phyloP scores from a whole-genome alignment of 1,284 basidiomycete genomes.

The Violaceomyces palustris region DNA sequence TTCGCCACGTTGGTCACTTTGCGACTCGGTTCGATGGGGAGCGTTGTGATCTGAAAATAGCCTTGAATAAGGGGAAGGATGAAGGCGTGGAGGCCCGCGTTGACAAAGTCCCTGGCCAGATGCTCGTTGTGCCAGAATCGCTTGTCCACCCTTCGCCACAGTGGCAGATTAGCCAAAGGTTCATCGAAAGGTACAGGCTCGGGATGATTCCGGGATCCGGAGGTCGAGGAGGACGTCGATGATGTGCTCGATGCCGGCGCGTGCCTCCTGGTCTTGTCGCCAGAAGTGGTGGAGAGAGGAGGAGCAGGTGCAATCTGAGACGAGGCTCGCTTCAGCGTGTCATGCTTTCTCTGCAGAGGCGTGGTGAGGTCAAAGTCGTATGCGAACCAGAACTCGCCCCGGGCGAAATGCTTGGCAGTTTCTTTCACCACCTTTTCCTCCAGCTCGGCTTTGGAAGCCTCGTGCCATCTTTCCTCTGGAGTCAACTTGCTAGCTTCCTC shows the following conservation, averaged over 20 bases:
- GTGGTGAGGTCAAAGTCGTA: conserved; percentile 58
- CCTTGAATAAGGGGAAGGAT: conserved; percentile 85
- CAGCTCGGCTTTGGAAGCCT: conserved; percentile 40
- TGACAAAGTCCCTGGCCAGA: conserved; percentile 62
- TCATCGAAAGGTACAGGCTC: conserved; percentile 61
- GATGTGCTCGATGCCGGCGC: no score
- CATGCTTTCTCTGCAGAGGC: conserved; percentile 56
- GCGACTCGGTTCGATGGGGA: conserved; percentile 18
- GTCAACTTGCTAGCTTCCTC: no score
- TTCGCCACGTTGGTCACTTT: no score
- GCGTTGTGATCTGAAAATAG: conserved; percentile 62
- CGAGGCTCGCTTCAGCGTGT: conserved; percentile 39
- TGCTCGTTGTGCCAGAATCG: conserved; percentile 88
- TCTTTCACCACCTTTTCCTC: conserved; percentile 46
- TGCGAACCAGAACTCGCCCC: conserved; percentile 52
- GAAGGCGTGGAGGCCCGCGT: conserved; percentile 62
- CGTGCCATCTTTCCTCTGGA: conserved; percentile 30
- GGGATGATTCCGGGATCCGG: no score
- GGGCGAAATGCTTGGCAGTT: conserved; percentile 34
- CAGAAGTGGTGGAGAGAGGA: no score
- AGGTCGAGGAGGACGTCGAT: no score
- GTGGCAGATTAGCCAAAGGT: conserved; percentile 66
- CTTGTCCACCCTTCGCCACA: conserved; percentile 75
- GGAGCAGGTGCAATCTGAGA: no score
- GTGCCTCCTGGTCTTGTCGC: no score